A percentile compares a stretch with the other conserved stretches of the same genome.
Conservation (phyloP, 1,284 basidiomycete genomes). For the Trichosporon sp. region DNA sequence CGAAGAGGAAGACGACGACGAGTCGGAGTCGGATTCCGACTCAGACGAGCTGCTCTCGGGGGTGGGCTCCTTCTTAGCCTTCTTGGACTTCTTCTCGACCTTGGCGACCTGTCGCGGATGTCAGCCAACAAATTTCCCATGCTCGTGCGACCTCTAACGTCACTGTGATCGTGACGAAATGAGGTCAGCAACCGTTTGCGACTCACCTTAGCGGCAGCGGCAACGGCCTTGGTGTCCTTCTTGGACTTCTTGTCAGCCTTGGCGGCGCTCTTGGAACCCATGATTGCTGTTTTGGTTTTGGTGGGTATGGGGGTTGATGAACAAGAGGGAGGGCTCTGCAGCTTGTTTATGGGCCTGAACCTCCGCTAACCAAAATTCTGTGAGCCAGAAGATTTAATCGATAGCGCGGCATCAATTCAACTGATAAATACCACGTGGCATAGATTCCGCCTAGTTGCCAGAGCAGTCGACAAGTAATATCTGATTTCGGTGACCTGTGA, state of each 20-base stretch:
- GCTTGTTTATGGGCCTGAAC: not conserved
- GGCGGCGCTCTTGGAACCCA: not conserved
- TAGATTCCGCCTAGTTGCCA: not conserved
- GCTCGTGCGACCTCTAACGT: slow-evolving; percentile 1
- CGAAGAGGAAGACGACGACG: slow-evolving; percentile 11
- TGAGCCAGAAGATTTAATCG: not conserved
- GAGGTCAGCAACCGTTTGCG: not conserved
- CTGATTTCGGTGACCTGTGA: not conserved
- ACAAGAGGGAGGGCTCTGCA: not conserved
- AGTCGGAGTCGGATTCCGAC: slow-evolving; percentile 25
- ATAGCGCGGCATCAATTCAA: not conserved
- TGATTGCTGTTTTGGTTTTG: not conserved
- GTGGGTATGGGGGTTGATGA: not conserved
- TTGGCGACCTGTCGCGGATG: not conserved
- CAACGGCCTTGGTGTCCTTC: slow-evolving; percentile 11
- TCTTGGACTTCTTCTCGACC: slow-evolving; percentile 41
- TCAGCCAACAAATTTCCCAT: not conserved
- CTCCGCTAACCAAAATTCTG: not conserved
- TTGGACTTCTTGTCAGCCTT: slow-evolving; percentile 29
- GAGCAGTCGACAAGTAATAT: not conserved
- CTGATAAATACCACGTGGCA: not conserved
- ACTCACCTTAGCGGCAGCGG: slow-evolving; percentile 12
- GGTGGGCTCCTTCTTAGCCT: slow-evolving; percentile 47
- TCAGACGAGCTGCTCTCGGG: slow-evolving; percentile 31
- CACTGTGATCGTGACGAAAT: not conserved